Evolutionary conservation across 768 basidiomycete species (phyloP), one percentile per base, ranked within the genome.

Genomic region (Mycena latifolia): DNA sequence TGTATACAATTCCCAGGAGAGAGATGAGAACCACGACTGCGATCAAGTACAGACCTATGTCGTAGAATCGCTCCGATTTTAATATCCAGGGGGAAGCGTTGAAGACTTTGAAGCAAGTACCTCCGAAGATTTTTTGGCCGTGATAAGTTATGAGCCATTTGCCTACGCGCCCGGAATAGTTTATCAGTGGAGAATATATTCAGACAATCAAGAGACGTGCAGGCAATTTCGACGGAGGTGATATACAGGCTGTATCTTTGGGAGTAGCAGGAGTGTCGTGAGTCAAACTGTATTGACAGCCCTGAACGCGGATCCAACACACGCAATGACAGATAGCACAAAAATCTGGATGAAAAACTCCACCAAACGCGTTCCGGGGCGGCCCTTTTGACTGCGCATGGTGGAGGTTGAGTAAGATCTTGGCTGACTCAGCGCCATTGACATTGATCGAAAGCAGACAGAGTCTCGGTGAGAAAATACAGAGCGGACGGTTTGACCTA

Each of bases 21-120:
- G 76, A 47, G 39, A 79, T 59, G 22, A 78, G 66, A 20, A 67
- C 17, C 61, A 77, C 77, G 41, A 77, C 69, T 25, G 61, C 55
- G 18, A 70, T 53, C 18, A 80, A 37, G 70, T 83, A 83, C 27
- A 75, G 15, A 39, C 64, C 80, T 81, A 31, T 9, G 3, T 11
- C 39, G n/a, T n/a, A 39, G 41, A 43, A 20, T 43, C 41, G 41
- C 8, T n/a, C 41, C 5, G n/a, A 43, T 43, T 20, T 11, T 6
- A 43, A n/a, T 43, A 3, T 5, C 4, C 41, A 20, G 18, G 37
- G 37, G 52, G 18, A 24, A 64, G 24, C 4, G 29, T 35, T 22
- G 15, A 46, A 11, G n/a, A n/a, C n/a, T n/a, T n/a, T n/a, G n/a
- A n/a, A n/a, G n/a, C n/a, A n/a, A n/a, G 11, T 17, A 60, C 28